These are phyloP conservation scores for Ophiostoma sp. DNA, from an alignment of 2,329 filamentous ascomycete genomes.

Conservation along the genomic window DNA sequence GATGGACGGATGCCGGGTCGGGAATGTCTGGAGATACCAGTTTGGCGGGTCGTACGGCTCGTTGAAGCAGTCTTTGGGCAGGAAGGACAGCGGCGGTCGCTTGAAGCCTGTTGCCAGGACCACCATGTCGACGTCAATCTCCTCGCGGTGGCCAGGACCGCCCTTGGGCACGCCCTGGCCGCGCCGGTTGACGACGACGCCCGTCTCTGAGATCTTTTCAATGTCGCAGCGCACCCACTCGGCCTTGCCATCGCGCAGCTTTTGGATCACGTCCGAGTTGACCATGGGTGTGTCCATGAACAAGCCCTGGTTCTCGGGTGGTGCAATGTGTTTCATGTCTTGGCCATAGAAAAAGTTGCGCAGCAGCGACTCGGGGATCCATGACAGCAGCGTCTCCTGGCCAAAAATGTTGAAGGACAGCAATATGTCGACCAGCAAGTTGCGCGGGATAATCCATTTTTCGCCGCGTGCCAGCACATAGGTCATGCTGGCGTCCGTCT, in stretches of 20 bases:
- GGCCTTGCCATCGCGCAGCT: conserved; percentile 64
- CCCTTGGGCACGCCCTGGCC: conserved; percentile 66
- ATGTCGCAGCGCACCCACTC: conserved; percentile 82
- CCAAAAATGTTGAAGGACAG: conserved; percentile 75
- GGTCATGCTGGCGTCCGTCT: conserved; percentile 60
- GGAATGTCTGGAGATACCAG: conserved; percentile 87
- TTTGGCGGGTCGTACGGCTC: conserved; percentile 73
- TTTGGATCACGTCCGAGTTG: conserved; percentile 73
- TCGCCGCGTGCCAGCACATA: conserved; percentile 71
- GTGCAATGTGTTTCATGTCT: conserved; percentile 69
- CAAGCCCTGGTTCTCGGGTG: conserved; percentile 65
- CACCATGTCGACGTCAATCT: conserved; percentile 67
- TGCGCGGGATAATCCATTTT: conserved; percentile 84
- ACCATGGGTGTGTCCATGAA: conserved; percentile 85
- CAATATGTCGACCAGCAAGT: conserved; percentile 66
- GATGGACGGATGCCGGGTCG: conserved; percentile 65
- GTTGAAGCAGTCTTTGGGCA: conserved; percentile 66
- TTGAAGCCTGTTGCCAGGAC: conserved; percentile 81
- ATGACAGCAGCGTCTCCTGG: conserved; percentile 67
- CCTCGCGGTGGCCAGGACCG: conserved; percentile 63
- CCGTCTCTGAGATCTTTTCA: conserved; percentile 55
- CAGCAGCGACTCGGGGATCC: conserved; percentile 71
- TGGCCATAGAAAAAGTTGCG: conserved; percentile 71
- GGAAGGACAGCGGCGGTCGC: conserved; percentile 65
- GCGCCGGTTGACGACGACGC: conserved; percentile 67